Conservation (phyloP, 768 basidiomycete genomes). For the Mycena galericulata region DNA sequence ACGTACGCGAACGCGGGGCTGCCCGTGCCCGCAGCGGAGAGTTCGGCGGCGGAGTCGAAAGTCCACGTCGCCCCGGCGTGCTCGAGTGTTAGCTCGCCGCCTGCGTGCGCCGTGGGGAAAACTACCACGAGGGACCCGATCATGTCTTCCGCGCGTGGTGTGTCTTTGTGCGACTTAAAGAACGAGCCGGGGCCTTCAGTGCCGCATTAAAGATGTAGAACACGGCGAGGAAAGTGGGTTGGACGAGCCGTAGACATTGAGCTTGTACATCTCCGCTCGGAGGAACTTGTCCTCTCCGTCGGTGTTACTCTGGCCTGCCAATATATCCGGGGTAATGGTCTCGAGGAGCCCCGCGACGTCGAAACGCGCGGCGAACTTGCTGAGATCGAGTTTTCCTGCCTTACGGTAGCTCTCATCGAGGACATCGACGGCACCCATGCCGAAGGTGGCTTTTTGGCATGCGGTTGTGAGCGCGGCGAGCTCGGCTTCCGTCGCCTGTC, state of each 20-base stretch:
- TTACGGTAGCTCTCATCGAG: slow-evolving; percentile 60
- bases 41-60: too few species aligned
- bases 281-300: slow-evolving; percentile 32
- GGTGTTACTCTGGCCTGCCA: slow-evolving; percentile 33
- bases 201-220: neutral
- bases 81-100: slow-evolving; percentile 52
- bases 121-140: slow-evolving; percentile 63
- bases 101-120: slow-evolving; percentile 57
- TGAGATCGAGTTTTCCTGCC: slow-evolving; percentile 56
- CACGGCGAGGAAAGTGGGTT: neutral
- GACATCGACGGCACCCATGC: slow-evolving; percentile 49
- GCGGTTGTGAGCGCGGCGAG: slow-evolving; percentile 45
- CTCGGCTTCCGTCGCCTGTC: slow-evolving; percentile 3
- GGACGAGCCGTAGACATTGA: slow-evolving; percentile 58
- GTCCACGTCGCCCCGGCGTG: too few species aligned
- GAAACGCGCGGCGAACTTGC: slow-evolving; percentile 50
- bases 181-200: slow-evolving; percentile 49
- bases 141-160: slow-evolving; percentile 54
- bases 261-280: slow-evolving; percentile 54
- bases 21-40: too few species aligned
- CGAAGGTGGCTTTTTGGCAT: slow-evolving; percentile 57
- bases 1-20: too few species aligned
- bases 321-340: slow-evolving; percentile 36
- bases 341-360: slow-evolving; percentile 45
- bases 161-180: slow-evolving; percentile 63